Base-by-base conservation (phyloP, 495 filamentous ascomycete genomes). In the Amniculicola lignicola region DNA sequence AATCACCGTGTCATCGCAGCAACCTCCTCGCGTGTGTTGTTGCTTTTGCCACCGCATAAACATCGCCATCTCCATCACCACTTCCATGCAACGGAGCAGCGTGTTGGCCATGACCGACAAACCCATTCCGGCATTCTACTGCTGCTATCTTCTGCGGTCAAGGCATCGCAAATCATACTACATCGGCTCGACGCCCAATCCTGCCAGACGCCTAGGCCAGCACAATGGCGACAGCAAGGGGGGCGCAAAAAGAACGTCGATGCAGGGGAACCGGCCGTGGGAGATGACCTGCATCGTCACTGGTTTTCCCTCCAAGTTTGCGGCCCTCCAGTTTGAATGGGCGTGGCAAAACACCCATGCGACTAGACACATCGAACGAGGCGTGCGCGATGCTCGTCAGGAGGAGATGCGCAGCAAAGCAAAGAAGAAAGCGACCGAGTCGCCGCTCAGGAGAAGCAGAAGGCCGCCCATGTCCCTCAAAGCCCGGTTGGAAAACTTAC, bases 271-370 rank as follows among this genome's bases (percentile, higher is more conserved):
- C 39, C 77, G 87, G 45, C 93, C 94, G 0, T 97, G 94, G 93
- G 88, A 97, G 66, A 96, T 98, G 90, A 77, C 84, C 1, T 82
- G 82, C 25, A 77, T 96, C 4, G 89, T 97, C 1, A 84, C 86
- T 2, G 93, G 94, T 0, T 98, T 98, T 61, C 88, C 87, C 12
- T 90, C 85, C 48, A 82, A 84, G 59, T 81, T 89, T 16, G 89
- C 88, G 1, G 93, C 94, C 2, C 70, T 98, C 55, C 93, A 97
- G 65, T 98, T 98, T 63, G 93, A 98, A 79, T 97, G 92, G 92
- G 92, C 92, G 28, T 89, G 92, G 79, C 89, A 87, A 58, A 87
- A 96, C 66, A 78, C 88, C 0, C 83, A 90, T 61, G 64, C 81
- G 21, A 86, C 91, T 4, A 73, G 82, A 18, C 89, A 92, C 65